Base-by-base conservation (phyloP, 257 asterid species). In the Rehmannia glutinosa region DNA sequence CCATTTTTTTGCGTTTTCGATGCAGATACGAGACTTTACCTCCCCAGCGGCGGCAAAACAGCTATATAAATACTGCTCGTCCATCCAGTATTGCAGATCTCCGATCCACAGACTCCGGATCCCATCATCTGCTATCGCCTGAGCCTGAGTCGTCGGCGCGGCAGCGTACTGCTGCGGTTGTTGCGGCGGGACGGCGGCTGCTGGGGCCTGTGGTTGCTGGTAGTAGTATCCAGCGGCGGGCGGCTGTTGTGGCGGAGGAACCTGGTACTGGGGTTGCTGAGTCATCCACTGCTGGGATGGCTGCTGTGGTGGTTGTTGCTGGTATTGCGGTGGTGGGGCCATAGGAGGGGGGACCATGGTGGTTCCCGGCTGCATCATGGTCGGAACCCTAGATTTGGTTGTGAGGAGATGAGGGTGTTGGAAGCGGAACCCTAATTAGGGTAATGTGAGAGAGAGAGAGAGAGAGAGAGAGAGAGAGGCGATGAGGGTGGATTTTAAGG, bases 1-100 rank as follows among this genome's bases (percentile, higher is more conserved):
- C 24, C 7, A 46, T 33, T 53, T 8, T n/a, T 61, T 38, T 16
- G 36, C 50, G 36, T 19, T 46, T 4, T 11, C 3, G 8, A 56
- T 15, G 15, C 42, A 25, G 17, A 11, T 36, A 8, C 6, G 52
- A n/a, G 55, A 21, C 7, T 12, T 62, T 74, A 91, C 97, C 96
- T 91, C 96, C 49, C 97, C 97, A 15, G 86, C 9, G 42, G 71
- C 51, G 42, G 77, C 83, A 52, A 92, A 92, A 76, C 95, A 86
- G 25, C 16, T 67, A 10, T 51, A 36, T 41, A 92, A 33, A 69
- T 89, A 92, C 68, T 71, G 79, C 77, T 92, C 98, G 35, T 89
- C 98, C 97, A 92, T 92, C 97, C 96, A 92, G 76, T 75, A 78
- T 63, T 87, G 98, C 76, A 92, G 95, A 87, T 92, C 98, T 23